Evolutionary conservation across 1,284 basidiomycete genomes (phyloP), one percentile per base, ranked within the genome.

Genomic region (Somion occarium): DNA sequence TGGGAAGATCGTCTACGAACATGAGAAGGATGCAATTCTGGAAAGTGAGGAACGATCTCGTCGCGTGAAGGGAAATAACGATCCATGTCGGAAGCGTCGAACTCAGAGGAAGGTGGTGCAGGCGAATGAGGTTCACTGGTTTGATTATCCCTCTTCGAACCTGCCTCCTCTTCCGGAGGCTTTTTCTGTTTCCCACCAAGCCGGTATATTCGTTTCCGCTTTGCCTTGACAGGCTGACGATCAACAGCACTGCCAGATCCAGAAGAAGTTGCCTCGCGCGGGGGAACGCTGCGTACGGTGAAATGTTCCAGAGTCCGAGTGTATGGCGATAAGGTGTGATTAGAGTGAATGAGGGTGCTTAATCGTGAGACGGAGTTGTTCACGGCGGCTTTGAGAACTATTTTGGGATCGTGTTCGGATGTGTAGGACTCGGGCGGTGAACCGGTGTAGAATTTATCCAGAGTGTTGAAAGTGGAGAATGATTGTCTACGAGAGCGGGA

Each of bases 321-420:
- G 67, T 93, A 96, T 0, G 93, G 93, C 1, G 88, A 92, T 1
- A 97, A 73, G 0, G 93, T 97, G 62, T 95, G 93, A 59, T 95
- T 91, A 2, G 91, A 92, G 56, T 87, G 79, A 20, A 82, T 86
- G 50, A 97, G 79, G 2, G 89, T 90, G 18, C 89, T 86, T 18
- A 97, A 74, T 56, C 94, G 89, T 46, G 87, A 88, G 20, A 95
- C 76, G 5, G 83, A 82, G 60, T 84, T 84, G 71, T 89, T 91
- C 49, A 82, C 60, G 1, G 74, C 71, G 0, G 85, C 83, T 22
- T 84, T 83, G 49, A 92, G 76, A 18, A 88, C 75, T 60, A 92
- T 91, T 57, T 79, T 78, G 24, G 79, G 75, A 46, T 78, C 73
- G 48, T 64, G 64, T 53, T 67, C 67, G 27, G 54, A 50, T 12